Base-by-base conservation (phyloP, 1,284 basidiomycete genomes). In the Boletellus deceptivus region DNA sequence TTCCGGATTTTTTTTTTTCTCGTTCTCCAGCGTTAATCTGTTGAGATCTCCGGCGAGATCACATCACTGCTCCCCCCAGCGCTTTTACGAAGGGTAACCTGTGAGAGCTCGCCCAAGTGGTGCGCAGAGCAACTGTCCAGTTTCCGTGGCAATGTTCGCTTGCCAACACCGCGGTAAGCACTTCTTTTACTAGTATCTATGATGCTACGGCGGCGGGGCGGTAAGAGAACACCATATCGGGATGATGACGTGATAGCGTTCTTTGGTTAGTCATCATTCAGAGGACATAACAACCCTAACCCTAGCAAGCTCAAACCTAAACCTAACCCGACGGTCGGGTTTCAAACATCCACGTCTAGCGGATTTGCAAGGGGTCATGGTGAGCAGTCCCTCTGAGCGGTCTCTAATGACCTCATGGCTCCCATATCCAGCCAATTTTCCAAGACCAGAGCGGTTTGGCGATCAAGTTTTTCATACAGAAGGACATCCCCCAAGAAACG, bases 391-490 rank as follows among this genome's bases (percentile, higher is more conserved):
- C 18, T 41, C 33, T 33, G 42, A 11, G 13, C 27, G 29, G n/a
- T 35, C 38, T 47, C 27, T 20, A 16, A 48, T 42, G 39, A 34
- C 39, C 39, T 53, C 46, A 50, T 36, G 20, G n/a, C 14, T 34
- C 35, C 38, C 24, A 29, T 18, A n/a, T 43, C 27, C 48, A 78
- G 77, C 80, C 80, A 45, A 82, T 89, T 54, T 89, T 89, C 53
- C 82, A 85, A 65, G 84, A 86, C 59, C 68, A 63, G 51, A 78
- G 75, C 59, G 81, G 82, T 37, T 64, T 84, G 44, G 76, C 86
- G 4, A 68, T 88, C 73, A 90, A 90, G 63, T 90, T 90, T 65
- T 90, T 89, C 66, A 78, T 90, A 33, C 86, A 89, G 62, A 87
- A 86, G 60, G 86, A 89, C 63, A 74, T 90, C n/a, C 70, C 78